Evolutionary conservation across 2,329 filamentous ascomycete species (phyloP).

Genomic region (Colletotrichum australisinense): DNA sequence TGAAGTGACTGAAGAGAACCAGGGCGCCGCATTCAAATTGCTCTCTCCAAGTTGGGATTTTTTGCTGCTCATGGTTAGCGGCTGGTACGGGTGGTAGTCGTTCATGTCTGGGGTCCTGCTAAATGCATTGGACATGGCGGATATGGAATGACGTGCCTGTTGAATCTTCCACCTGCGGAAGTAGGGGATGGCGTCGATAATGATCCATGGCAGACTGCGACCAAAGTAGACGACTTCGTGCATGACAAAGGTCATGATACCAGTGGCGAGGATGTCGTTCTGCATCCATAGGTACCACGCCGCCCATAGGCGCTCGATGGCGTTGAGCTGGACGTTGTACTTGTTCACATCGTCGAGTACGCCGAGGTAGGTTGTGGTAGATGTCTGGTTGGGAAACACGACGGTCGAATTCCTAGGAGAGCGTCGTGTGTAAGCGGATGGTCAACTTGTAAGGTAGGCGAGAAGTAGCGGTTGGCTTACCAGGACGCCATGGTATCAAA

Average conservation of each 20-base stretch:
- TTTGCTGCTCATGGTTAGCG: conserved; percentile 57
- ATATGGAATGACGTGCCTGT: conserved; percentile 65
- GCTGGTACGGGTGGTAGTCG: not conserved
- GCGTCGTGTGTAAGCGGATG: conserved; percentile 13
- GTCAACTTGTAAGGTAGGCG: not conserved
- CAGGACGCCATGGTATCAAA: conserved; percentile 24
- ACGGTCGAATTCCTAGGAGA: conserved; percentile 61
- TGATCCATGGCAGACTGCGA: conserved; percentile 88
- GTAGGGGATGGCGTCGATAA: conserved; percentile 89
- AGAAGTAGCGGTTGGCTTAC: not conserved
- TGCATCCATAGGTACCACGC: conserved; percentile 98
- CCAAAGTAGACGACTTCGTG: conserved; percentile 97
- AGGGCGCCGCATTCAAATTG: conserved; percentile 95
- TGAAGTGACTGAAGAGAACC: conserved; percentile 95
- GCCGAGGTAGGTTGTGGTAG: conserved; percentile 62
- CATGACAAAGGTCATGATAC: conserved; percentile 96
- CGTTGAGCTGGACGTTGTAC: conserved; percentile 87
- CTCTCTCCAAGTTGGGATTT: conserved; percentile 89
- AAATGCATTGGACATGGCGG: too few species aligned
- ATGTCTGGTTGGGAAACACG: conserved; percentile 55
- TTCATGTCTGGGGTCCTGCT: not conserved
- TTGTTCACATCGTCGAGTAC: conserved; percentile 74
- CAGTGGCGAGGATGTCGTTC: conserved; percentile 95
- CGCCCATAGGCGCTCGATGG: conserved; percentile 89
- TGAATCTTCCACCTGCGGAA: conserved; percentile 98